Evolutionary conservation across 1,284 basidiomycete species (phyloP), one percentile per base, ranked within the genome.

Genomic region (Trichosporon sp.): DNA sequence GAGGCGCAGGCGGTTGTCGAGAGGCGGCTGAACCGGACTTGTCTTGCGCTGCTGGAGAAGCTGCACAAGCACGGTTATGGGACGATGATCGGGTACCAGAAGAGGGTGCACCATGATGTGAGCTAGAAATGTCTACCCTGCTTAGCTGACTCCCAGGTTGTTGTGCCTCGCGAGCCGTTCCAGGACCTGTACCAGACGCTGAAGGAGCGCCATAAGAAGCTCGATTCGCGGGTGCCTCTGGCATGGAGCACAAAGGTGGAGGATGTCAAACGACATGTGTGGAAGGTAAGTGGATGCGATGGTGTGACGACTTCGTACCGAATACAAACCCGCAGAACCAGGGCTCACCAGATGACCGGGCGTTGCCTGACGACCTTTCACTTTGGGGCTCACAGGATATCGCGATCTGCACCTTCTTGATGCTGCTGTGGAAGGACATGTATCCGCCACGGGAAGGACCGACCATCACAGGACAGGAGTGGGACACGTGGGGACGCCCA

Each of bases 181-280:
- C 95, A 97, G 77, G 95, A 98, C 80, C 82, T 96, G 3, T 99
- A 98, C 78, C 88, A 95, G 40, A 77, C 89, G 1, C 90, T 98
- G 87, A 90, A 96, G 70, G 91, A 92, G 74, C 87, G 91, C 26
- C 90, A 97, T 84, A 92, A 91, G 74, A 87, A 90, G 75, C 84
- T 93, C 11, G 89, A 88, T 4, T 98, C 95, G 90, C 86, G 88
- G 63, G 93, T 96, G 92, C 93, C 0, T 90, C 96, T 85, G 91
- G 68, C 70, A 93, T 96, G 83, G 92, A 96, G 75, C 70, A 80
- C 72, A 5, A 80, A 79, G 54, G 70, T 83, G 4, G 80, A 83
- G 65, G 84, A 85, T 73, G 77, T 83, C 64, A 85, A 85, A 72
- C 72, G 84, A 32, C 82, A 83, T 73, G 83, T 84, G 0, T 83